Base-by-base conservation (phyloP, 441 rosid species). In the Geranium incanum region DNA sequence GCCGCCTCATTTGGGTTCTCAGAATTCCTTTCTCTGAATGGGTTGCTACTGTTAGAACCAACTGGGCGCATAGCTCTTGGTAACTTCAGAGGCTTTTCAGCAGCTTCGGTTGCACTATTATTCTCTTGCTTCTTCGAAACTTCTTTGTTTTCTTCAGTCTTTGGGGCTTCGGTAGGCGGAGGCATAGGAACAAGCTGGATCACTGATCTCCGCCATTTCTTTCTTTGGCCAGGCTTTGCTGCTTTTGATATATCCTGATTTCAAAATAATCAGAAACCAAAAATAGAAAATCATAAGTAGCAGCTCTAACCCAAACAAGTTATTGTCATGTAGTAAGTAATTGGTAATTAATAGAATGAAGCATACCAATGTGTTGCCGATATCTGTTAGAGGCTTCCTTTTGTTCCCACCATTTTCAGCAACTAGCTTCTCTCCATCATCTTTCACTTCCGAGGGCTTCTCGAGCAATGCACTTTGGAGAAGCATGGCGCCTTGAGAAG, bases 11-110 rank as follows among this genome's bases (percentile, higher is more conserved):
- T 82, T 39, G 39, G 13, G 76, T 79, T 82, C 36, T 86, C 95
- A n/a, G 85, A 79, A 78, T 94, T 94, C 83, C 92, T 85, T 69
- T 94, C 99, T 81, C 89, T 84, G 80, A 94, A 83, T 71, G 87
- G 77, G 72, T 84, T 83, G 75, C 79, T 82, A 70, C 87, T 81
- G 15, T 81, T 89, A 57, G 90, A 81, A 72, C 92, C 81, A 4
- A 85, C 80, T 62, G 91, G 78, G 62, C 86, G 78, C 93, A 89
- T 89, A 11, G 93, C 92, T 77, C 95, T 86, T 0, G 99, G 99
- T 66, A 90, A 75, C 88, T 87, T 94, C 82, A 86, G 76, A 37
- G 86, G 88, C 66, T 19, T 60, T 33, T 81, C 74, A 48, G 75
- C 86, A 3, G 81, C 78, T 65, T 81, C 79, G 36, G 77, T 75